Percentiles rank a stretch among this genome's conserved stretches.
These are phyloP conservation scores for Lactarius indigo DNA, from an alignment of 768 basidiomycete genomes.

Conservation along the genomic window DNA sequence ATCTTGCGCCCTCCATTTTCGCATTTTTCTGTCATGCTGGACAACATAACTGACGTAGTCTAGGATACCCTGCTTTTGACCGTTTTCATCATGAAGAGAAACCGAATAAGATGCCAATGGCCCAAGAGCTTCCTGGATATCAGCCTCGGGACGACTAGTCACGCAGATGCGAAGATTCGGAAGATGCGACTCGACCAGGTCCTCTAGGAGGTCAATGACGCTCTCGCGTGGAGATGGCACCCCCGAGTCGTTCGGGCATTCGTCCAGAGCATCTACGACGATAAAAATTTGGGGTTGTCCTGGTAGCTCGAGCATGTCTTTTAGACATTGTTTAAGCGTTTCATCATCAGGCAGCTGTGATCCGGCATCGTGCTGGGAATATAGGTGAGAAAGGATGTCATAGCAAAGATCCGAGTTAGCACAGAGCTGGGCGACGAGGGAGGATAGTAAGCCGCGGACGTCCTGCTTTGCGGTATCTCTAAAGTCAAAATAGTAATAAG, in stretches of 20 bases:
- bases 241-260: constrained; percentile 2
- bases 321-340: not conserved
- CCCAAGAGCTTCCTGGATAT: not conserved
- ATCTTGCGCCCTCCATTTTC: not conserved
- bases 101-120: not conserved
- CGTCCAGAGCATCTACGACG: constrained; percentile 8
- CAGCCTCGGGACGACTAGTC: constrained; percentile 2
- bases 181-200: not conserved
- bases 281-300: not conserved
- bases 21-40: not conserved
- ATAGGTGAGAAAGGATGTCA: not conserved
- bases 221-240: not conserved
- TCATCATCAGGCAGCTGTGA: not conserved
- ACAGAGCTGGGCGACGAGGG: constrained; percentile 7
- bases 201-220: not conserved
- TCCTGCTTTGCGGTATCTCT: constrained; percentile 8
- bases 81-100: constrained; percentile 1
- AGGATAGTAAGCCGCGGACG: constrained; percentile 2
- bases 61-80: not conserved
- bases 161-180: constrained; percentile 4
- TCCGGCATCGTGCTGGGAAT: not conserved
- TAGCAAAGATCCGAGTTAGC: constrained; percentile 3
- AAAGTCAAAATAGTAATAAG: constrained; percentile 16
- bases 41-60: not conserved
- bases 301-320: constrained; percentile 2